Evolutionary conservation across 371 early-diverging fungal genomes (phyloP), one percentile per base, ranked within the genome.

Genomic region (Lichtheimia ornata): DNA sequence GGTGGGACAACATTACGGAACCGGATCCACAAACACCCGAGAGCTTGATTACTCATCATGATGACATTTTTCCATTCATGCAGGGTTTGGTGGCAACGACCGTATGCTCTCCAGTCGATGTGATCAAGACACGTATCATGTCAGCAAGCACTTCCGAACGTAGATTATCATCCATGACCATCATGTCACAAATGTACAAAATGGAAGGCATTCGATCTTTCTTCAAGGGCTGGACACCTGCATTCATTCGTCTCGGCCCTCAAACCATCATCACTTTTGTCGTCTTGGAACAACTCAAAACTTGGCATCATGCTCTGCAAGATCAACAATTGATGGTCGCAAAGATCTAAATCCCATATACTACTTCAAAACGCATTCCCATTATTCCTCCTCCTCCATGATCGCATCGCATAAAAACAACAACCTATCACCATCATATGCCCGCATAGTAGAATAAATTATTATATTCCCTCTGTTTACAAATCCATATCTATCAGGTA

Each of bases 191-290:
- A 27, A 89, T 89, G 66, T 69, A 78, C 1, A 69, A 67, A 18
- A 73, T 69, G 5, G 92, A 92, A 71, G 92, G 91, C 13, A 22
- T 77, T 0, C 27, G 59, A 7, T 88, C 89, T 11, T 72, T 92
- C 42, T 87, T 88, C 61, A 87, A 89, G 73, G 91, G 92, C n/a
- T 90, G 89, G 90, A 74, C 82, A 22, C 88, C 88, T 24, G 80
- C 85, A 13, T 85, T 84, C 65, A 68, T 82, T 11, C 70, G 88
- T 45, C 74, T 87, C 47, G 88, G 87, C 0, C 90, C 90, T 12
- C 90, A 90, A 56, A 88, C 90, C 1, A 83, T 88, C 45, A 71
- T 88, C 28, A 87, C 88, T 0, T 90, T 90, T 69, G 74, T 89
- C 15, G 79, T 86, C 35, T 69, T 90, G 12, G 90, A 90, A 57